Conservation (phyloP, 768 basidiomycete genomes). For the Cytidiella melzeri region DNA sequence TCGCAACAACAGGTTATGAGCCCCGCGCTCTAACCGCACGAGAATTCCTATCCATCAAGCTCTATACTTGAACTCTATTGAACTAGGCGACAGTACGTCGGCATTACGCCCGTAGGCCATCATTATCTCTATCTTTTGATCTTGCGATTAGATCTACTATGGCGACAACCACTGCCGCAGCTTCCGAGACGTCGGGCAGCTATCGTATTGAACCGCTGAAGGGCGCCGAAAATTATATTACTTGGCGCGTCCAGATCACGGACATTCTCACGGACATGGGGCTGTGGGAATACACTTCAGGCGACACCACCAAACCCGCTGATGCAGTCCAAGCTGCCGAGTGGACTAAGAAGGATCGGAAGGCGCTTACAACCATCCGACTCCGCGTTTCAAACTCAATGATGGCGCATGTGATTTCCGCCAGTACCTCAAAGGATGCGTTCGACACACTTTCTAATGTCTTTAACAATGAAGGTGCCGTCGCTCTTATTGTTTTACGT, state of each 20-base stretch:
- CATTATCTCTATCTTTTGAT: too few species aligned
- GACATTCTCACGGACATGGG: slow-evolving; percentile 6
- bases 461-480: slow-evolving; percentile 9
- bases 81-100: too few species aligned
- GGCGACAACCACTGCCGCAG: too few species aligned
- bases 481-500: too few species aligned
- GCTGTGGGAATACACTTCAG: neutral
- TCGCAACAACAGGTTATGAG: too few species aligned
- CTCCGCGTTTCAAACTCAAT: slow-evolving; percentile 9
- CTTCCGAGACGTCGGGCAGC: too few species aligned
- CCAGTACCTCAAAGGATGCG: slow-evolving; percentile 7
- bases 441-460: slow-evolving; percentile 10
- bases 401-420: slow-evolving; percentile 7
- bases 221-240: slow-evolving; percentile 9
- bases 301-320: neutral
- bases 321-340: neutral
- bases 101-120: too few species aligned
- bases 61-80: too few species aligned
- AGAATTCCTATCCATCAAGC: too few species aligned
- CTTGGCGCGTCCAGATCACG: neutral
- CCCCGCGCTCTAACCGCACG: too few species aligned
- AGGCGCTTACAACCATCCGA: slow-evolving; percentile 12
- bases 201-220: too few species aligned
- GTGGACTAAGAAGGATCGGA: slow-evolving; percentile 14
- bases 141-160: too few species aligned